Conservation (phyloP, 108 stramenopile species). For the Cyclostephanos tholiformis region DNA sequence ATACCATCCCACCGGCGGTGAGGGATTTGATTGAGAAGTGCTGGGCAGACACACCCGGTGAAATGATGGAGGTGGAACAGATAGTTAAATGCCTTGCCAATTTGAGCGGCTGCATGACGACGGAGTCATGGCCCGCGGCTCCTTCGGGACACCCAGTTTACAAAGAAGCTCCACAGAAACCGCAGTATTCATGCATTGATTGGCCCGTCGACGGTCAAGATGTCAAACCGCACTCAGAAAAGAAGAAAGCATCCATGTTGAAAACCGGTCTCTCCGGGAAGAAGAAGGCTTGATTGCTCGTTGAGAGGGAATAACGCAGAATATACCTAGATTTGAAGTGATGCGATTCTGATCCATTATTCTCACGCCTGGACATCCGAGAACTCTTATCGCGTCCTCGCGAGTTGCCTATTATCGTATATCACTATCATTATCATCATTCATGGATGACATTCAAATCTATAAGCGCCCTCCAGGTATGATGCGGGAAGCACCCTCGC, state of each 20-base stretch:
- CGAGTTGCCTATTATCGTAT: too few species aligned
- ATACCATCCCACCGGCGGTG: constrained; percentile 42
- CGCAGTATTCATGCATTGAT: neutral
- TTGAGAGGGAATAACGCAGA: neutral
- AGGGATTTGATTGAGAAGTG: constrained; percentile 53
- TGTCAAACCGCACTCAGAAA: constrained; percentile 2
- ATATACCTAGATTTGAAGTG: neutral
- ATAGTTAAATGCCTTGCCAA: constrained; percentile 42
- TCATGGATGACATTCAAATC: constrained; percentile 15
- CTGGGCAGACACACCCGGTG: constrained; percentile 61
- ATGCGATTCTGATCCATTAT: too few species aligned
- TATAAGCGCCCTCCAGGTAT: constrained; percentile 14
- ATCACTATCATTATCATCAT: neutral
- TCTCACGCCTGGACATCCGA: too few species aligned
- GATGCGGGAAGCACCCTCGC: constrained; percentile 1
- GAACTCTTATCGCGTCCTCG: too few species aligned
- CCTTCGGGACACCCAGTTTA: constrained; percentile 70
- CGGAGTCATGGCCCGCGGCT: constrained; percentile 54
- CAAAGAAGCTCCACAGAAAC: neutral
- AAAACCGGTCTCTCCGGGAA: neutral
- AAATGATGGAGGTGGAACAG: constrained; percentile 46
- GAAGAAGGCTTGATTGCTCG: neutral
- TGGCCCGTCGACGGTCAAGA: neutral
- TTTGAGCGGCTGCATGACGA: constrained; percentile 29
- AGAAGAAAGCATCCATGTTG: constrained; percentile 4